Base-by-base conservation (phyloP, 306 rosid genomes). In the Sindora glabra region DNA sequence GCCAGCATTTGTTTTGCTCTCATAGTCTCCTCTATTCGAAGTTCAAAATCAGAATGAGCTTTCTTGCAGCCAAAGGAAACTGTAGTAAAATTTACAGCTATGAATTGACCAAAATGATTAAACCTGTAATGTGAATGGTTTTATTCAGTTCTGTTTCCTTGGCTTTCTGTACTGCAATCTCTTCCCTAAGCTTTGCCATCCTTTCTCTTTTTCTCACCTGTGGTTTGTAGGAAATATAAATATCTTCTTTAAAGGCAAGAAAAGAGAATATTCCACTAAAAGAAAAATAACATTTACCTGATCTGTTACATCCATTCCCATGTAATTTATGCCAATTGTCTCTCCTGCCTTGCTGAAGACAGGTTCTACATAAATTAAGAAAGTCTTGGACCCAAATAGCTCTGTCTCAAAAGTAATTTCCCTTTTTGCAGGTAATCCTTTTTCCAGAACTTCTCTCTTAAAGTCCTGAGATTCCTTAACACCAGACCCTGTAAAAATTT, bases 301-400 rank as follows among this genome's bases (percentile, higher is more conserved):
- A 75, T 87, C 97, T 23, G 96, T 82, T 62, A 87, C 83, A 77
- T 91, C 97, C 96, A 91, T 91, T 57, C 96, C 97, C 96, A 91
- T 87, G 62, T 91, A 91, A 19, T 91, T 87, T 73, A 91, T 79
- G 59, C 97, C 97, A 64, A 91, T 77, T 36, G 89, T 91, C 68
- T 85, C 92, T 61, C 96, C 96, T 50, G 87, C 74, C 76, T 91
- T 91, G 84, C 89, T 87, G 41, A 87, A 91, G 37, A 87, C 96
- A 59, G 95, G 97, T 74, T 87, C 96, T 19, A 91, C 97, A 24
- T 81, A 83, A 59, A 91, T 91, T 79, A 91, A 70, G 64, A 91
- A 91, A 39, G 92, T 91, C 77, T 91, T 91, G 15, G 79, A 78
- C 10, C 96, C 98, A 60, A 91, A 91, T 25, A 87, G 69, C 17